A percentile compares a stretch with the other conserved stretches of the same genome.
phyloP scores from a whole-genome alignment of 192 early-diverging fungal species.

The Allomyces macrogynus region DNA sequence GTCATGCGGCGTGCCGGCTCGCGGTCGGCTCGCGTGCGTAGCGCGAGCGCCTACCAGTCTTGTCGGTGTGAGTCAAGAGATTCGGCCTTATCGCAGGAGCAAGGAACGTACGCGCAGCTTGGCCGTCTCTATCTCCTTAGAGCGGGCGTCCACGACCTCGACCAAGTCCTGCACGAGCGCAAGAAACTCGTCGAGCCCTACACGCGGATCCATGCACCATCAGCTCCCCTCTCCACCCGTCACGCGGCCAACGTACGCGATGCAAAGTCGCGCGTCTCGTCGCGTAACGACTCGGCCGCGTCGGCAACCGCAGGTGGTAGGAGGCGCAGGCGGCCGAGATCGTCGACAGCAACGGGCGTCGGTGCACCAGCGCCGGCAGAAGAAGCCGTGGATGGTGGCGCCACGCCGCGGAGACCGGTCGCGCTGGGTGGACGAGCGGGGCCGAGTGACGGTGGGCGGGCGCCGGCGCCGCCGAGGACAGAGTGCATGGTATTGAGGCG shows the following conservation, averaged over 20 bases:
- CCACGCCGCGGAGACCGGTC: no score
- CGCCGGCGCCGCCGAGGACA: no score
- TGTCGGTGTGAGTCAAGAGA: no score
- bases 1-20: background rate
- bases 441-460: no score
- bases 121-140: background rate
- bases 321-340: background rate
- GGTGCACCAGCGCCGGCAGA: background rate
- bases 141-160: background rate
- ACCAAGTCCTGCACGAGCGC: background rate
- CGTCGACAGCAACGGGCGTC: background rate
- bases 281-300: background rate
- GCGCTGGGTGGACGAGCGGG: no score
- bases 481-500: no score
- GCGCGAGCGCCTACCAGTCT: background rate
- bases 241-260: background rate
- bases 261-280: background rate
- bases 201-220: background rate
- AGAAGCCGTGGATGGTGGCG: background rate
- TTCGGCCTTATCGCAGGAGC: no score
- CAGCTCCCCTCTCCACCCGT: no score
- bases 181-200: background rate
- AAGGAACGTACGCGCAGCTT: background rate
- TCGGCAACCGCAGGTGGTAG: background rate
- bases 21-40: background rate